A percentile compares a stretch with the other conserved stretches of the same genome.
Conservation (phyloP, 805 yeast species). For the Spencermartinsiella europaea region DNA sequence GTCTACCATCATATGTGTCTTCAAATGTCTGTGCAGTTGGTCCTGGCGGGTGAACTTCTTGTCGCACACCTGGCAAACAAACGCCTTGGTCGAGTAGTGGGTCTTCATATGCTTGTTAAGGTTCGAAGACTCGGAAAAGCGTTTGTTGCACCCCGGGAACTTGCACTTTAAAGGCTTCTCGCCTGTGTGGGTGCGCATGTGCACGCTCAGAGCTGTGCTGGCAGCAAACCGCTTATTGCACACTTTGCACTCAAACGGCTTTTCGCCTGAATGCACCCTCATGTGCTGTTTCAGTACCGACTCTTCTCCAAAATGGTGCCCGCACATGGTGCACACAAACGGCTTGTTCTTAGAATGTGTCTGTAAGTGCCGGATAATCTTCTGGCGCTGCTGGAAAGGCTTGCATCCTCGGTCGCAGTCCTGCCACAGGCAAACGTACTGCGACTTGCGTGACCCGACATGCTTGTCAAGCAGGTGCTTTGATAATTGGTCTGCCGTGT, state of each 20-base stretch:
- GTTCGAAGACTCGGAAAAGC: conserved; percentile 86
- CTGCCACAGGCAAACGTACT: conserved; percentile 71
- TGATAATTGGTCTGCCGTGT: conserved; percentile 56
- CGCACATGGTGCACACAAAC: conserved; percentile 63
- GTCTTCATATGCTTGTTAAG: conserved; percentile 81
- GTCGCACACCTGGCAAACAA: conserved; percentile 23
- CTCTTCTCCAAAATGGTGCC: conserved; percentile 68
- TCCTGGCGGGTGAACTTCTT: conserved; percentile 24
- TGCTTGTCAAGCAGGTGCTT: conserved; percentile 66
- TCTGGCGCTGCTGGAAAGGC: conserved; percentile 77
- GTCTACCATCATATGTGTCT: not conserved
- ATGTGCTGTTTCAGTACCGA: conserved; percentile 74
- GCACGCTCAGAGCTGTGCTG: conserved; percentile 76
- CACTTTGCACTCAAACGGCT: conserved; percentile 66
- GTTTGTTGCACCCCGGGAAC: conserved; percentile 72
- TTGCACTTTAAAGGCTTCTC: conserved; percentile 80
- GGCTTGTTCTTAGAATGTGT: conserved; percentile 86
- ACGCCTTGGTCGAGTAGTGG: conserved; percentile 37
- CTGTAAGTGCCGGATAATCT: conserved; percentile 77
- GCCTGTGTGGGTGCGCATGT: conserved; percentile 82
- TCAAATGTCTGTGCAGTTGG: conserved; percentile 24
- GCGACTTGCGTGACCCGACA: conserved; percentile 65
- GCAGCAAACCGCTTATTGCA: conserved; percentile 83
- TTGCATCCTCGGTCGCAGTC: conserved; percentile 59
- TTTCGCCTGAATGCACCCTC: conserved; percentile 85